Conservation (phyloP, 208 protist species). For the Trypanosoma lewisi region DNA sequence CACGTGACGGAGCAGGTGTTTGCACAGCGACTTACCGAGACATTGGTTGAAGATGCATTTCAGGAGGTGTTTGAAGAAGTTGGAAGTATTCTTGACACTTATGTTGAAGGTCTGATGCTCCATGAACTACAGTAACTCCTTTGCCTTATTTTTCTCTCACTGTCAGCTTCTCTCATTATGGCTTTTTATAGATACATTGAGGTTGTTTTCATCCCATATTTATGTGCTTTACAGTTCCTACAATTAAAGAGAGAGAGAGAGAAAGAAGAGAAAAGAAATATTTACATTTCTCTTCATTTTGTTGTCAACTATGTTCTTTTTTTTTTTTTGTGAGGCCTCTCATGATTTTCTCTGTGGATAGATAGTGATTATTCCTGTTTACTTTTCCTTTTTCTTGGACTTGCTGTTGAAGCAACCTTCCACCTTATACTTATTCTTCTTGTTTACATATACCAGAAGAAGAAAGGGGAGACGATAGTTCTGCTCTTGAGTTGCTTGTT, state of each 20-base stretch:
- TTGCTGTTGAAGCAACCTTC: too few species aligned
- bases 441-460: too few species aligned
- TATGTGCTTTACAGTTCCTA: too few species aligned
- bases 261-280: neutral
- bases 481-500: too few species aligned
- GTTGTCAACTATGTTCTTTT: too few species aligned
- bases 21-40: constrained; percentile 74
- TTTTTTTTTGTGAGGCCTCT: too few species aligned
- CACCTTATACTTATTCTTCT: neutral
- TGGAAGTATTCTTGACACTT: constrained; percentile 75
- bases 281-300: neutral
- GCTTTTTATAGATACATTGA: neutral
- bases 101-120: constrained; percentile 76
- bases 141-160: neutral
- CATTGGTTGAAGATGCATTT: constrained; percentile 69
- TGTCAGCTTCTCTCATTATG: neutral
- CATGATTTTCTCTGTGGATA: too few species aligned
- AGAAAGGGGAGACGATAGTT: too few species aligned
- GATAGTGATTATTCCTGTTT: too few species aligned
- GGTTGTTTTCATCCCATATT: neutral
- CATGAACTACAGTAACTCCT: constrained; percentile 76
- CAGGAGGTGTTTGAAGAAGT: constrained; percentile 80
- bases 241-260: neutral
- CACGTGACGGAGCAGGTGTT: constrained; percentile 79
- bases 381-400: too few species aligned